Conservation (phyloP, 2,329 filamentous ascomycete genomes). For the Talaromyces sp. region DNA sequence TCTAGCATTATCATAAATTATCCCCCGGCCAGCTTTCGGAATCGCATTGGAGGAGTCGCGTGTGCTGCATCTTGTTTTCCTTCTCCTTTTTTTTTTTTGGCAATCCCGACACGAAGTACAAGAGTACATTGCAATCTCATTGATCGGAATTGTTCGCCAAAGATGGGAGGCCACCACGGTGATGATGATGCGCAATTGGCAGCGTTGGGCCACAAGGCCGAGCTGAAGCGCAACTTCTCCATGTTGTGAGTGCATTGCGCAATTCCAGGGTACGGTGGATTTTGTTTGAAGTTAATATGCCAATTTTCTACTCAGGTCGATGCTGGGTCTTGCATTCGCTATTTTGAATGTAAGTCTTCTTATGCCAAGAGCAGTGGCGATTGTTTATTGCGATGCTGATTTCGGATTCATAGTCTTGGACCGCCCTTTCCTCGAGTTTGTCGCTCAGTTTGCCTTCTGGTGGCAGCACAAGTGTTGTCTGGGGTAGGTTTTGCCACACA, state of each 20-base stretch:
- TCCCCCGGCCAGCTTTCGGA: background rate
- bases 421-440: conserved; percentile 55
- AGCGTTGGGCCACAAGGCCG: conserved; percentile 55
- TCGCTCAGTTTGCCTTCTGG: conserved; percentile 64
- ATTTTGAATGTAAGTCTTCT: conserved; percentile 49
- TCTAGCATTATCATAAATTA: background rate
- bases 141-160: background rate
- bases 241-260: conserved; percentile 33
- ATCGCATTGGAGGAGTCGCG: background rate
- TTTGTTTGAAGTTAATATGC: background rate
- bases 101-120: background rate
- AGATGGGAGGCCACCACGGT: conserved; percentile 6
- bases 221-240: conserved; percentile 56
- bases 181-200: conserved; percentile 50
- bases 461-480: conserved; percentile 66
- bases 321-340: conserved; percentile 60
- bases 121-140: background rate
- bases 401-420: conserved; percentile 47
- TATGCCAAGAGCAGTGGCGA: background rate
- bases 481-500: conserved; percentile 51
- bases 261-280: background rate
- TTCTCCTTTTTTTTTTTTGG: background rate
- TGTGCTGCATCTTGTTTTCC: background rate
- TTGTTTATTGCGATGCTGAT: background rate
- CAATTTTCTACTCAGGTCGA: conserved; percentile 36